A percentile compares a stretch with the other conserved stretches of the same genome.
Conservation (phyloP, 257 asterid genomes). For the Solanum sitiens region DNA sequence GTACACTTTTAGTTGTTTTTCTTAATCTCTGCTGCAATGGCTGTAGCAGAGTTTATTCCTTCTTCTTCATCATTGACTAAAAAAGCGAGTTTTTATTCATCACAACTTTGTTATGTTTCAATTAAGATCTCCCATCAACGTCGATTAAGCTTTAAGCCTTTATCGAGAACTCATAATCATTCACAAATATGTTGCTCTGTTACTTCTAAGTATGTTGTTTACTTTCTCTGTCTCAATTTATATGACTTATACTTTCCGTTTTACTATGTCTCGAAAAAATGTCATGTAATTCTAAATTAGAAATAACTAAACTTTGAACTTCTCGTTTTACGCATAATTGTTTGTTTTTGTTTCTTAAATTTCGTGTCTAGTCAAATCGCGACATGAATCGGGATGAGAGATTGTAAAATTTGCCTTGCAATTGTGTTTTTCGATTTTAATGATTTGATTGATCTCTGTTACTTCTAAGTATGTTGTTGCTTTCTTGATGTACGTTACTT, state of each 20-base stretch:
- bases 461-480: slow-evolving; percentile 40
- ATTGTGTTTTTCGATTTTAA: background rate
- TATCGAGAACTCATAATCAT: slow-evolving; percentile 13
- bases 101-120: slow-evolving; percentile 41
- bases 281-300: background rate
- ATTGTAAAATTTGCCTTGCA: background rate
- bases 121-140: slow-evolving; percentile 26
- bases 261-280: background rate
- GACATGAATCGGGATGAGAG: background rate
- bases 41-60: slow-evolving; percentile 54
- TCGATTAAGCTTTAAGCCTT: slow-evolving; percentile 23
- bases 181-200: slow-evolving; percentile 69
- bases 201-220: slow-evolving; percentile 39
- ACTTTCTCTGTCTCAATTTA: background rate
- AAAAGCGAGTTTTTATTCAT: slow-evolving; percentile 25
- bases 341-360: background rate
- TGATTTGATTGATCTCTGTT: slow-evolving; percentile 30
- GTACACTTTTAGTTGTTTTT: background rate
- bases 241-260: background rate
- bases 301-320: background rate
- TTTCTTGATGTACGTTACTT: no score
- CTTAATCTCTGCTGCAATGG: slow-evolving; percentile 42
- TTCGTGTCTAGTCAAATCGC: background rate
- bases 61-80: slow-evolving; percentile 14
- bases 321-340: background rate